A percentile compares a stretch with the other conserved stretches of the same genome.
Evolutionary conservation across 495 filamentous ascomycete genomes (phyloP).

Genomic region (Parathielavia appendiculata): DNA sequence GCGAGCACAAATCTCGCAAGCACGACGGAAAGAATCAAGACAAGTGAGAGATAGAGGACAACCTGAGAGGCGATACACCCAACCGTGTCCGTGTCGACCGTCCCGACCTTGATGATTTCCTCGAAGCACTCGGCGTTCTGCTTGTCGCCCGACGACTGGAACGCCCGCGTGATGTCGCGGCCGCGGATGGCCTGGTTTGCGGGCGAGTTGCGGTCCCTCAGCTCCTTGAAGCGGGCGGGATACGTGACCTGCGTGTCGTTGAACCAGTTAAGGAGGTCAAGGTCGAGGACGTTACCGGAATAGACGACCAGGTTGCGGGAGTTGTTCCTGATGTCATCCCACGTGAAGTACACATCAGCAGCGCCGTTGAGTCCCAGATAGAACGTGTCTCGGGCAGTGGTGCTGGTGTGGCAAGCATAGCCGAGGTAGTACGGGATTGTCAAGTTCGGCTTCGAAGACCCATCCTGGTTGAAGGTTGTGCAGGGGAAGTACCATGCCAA

Average conservation of each 20-base stretch:
- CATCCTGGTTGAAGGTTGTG: conserved; percentile 85
- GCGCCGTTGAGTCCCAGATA: conserved; percentile 58
- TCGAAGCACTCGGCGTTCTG: conserved; percentile 75
- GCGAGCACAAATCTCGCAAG: conserved; percentile 84
- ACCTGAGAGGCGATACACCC: conserved; percentile 97
- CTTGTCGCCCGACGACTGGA: conserved; percentile 72
- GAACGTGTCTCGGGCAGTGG: conserved; percentile 61
- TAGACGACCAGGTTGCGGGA: conserved; percentile 89
- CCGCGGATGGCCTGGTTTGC: conserved; percentile 70
- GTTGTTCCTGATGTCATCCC: conserved; percentile 87
- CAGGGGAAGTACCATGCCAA: conserved; percentile 98
- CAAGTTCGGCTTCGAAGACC: conserved; percentile 68
- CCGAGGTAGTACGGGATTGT: conserved; percentile 73
- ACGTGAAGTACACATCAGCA: conserved; percentile 81
- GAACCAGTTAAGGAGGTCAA: conserved; percentile 90
- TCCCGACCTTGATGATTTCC: conserved; percentile 91
- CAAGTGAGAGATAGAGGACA: conserved; percentile 89
- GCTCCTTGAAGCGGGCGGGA: conserved; percentile 71
- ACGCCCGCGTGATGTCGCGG: conserved; percentile 84
- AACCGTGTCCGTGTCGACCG: conserved; percentile 91
- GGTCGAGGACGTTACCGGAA: conserved; percentile 86
- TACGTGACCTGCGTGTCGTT: conserved; percentile 76
- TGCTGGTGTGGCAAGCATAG: conserved; percentile 84
- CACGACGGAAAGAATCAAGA: conserved; percentile 90
- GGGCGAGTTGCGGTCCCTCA: conserved; percentile 49